Evolutionary conservation across 345 rosid species (phyloP).

Genomic region (Acer saccharum): DNA sequence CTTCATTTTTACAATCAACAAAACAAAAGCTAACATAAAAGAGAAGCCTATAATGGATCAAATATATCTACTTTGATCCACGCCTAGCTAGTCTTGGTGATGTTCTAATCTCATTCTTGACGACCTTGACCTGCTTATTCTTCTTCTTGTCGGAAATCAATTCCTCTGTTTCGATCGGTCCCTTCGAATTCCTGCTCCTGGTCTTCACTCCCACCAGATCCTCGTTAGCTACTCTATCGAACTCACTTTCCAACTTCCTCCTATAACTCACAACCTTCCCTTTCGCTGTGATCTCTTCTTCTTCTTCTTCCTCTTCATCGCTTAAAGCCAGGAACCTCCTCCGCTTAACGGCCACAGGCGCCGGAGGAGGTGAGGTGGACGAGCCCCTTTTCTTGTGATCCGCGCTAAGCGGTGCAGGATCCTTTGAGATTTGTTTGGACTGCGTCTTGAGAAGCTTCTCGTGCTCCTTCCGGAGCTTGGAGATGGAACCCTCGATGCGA

Average conservation of each 20-base stretch:
- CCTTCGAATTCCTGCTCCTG: slow-evolving; percentile 12
- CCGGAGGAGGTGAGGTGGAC: slow-evolving; percentile 61
- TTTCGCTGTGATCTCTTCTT: slow-evolving; percentile 5
- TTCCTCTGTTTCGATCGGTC: slow-evolving; percentile 18
- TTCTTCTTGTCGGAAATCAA: slow-evolving; percentile 7
- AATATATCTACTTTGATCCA: slow-evolving; percentile 4
- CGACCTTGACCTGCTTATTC: not conserved
- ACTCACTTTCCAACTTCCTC: slow-evolving; percentile 60
- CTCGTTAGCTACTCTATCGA: slow-evolving; percentile 60
- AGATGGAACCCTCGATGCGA: slow-evolving; percentile 74
- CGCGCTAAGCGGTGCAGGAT: slow-evolving; percentile 8
- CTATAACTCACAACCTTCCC: slow-evolving; percentile 13
- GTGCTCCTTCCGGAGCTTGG: slow-evolving; percentile 54
- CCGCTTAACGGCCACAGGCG: slow-evolving; percentile 60
- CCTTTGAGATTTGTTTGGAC: not conserved
- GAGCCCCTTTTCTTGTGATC: slow-evolving; percentile 20
- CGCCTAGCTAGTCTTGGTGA: slow-evolving; percentile 67
- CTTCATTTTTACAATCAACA: not conserved
- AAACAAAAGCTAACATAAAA: not conserved
- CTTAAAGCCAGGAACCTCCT: slow-evolving; percentile 50
- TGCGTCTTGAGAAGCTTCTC: slow-evolving; percentile 32
- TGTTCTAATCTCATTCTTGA: slow-evolving; percentile 34
- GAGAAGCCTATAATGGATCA: not conserved
- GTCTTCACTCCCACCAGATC: slow-evolving; percentile 13
- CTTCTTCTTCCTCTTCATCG: slow-evolving; percentile 35